Base-by-base conservation (phyloP, 176 grass and related monocot species). In the Oryza meyeriana region DNA sequence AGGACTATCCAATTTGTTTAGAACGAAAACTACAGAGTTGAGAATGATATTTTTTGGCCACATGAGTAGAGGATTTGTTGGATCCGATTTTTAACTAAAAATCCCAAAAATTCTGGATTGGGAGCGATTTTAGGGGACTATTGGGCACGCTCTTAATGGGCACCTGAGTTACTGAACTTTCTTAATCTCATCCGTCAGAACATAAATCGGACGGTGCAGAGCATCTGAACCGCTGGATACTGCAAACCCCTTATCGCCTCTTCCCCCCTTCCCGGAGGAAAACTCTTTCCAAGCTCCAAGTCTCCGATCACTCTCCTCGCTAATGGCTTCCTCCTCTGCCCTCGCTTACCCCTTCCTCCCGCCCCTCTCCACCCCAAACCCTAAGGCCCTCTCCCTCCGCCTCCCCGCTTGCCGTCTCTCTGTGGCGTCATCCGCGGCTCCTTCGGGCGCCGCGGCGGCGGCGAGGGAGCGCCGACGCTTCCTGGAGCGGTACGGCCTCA, bases 401-500 rank as follows among this genome's bases (percentile, higher is more conserved):
- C 10, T 26, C 14, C 81, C 74, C 18, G 13, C 62, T 10, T 59
- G 83, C 14, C 59, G 39, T n/a, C 32, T 86, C 39, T 20, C 32
- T 1, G 24, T 71, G 22, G 57, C 66, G 1, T 74, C 76, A 20
- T 55, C 65, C 2, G 71, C 75, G 8, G 79, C 71, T 77, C 76
- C 71, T 13, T 65, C 71, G 34, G 58, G 76, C 45, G 92, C 73
- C 12, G 75, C 86, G 1, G 79, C 79, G 28, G 59, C 85, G 6
- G 83, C 85, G 57, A 86, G 74, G 72, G 86, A 85, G 55, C 83
- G 80, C 29, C 84, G 34, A 2, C 87, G 85, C 6, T 78, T 94
- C 78, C 86, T 91, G 18, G 89, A 94, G 77, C 87, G 86, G 13
- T 91, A 94, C 79, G 86, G 92, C 62, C 86, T 94, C 80, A 88